Percentiles rank a stretch among this genome's conserved stretches.
phyloP scores from a whole-genome alignment of 495 filamentous ascomycete species.

The Penicillium dipodomyicola region DNA sequence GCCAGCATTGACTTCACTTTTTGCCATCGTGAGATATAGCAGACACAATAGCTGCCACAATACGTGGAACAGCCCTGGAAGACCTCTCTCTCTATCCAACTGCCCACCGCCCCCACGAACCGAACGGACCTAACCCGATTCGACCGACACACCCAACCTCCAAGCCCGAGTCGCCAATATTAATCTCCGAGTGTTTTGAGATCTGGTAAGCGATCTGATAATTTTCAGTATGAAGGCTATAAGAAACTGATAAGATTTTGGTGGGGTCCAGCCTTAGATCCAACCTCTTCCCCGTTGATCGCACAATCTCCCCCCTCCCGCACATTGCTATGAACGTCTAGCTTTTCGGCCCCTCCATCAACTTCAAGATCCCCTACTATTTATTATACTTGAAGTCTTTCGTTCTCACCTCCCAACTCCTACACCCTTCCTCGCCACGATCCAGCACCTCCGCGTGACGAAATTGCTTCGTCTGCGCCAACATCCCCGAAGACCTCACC shows the following conservation, averaged over 20 bases:
- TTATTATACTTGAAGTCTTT: not conserved
- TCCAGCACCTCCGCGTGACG: slow-evolving; percentile 23
- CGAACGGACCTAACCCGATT: slow-evolving; percentile 32
- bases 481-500: slow-evolving; percentile 16
- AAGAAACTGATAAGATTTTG: slow-evolving; percentile 24
- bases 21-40: not conserved
- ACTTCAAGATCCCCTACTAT: slow-evolving; percentile 1
- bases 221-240: slow-evolving; percentile 4
- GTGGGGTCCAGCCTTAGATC: slow-evolving; percentile 24
- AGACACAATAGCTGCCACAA: not conserved
- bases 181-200: not conserved
- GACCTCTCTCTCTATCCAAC: not conserved
- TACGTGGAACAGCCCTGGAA: not conserved
- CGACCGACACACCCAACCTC: slow-evolving; percentile 27
- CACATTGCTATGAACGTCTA: slow-evolving; percentile 38
- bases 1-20: not conserved
- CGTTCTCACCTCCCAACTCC: slow-evolving; percentile 6
- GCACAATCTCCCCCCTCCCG: slow-evolving; percentile 41
- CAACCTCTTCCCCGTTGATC: slow-evolving; percentile 29
- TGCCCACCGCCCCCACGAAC: slow-evolving; percentile 36
- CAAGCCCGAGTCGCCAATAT: slow-evolving; percentile 6
- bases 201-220: slow-evolving; percentile 2
- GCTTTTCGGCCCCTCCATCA: slow-evolving; percentile 25
- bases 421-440: slow-evolving; percentile 2
- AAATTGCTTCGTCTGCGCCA: slow-evolving; percentile 28